Evolutionary conservation across 73 alveolate species (phyloP).

Genomic region (Paramecium octaurelia): DNA sequence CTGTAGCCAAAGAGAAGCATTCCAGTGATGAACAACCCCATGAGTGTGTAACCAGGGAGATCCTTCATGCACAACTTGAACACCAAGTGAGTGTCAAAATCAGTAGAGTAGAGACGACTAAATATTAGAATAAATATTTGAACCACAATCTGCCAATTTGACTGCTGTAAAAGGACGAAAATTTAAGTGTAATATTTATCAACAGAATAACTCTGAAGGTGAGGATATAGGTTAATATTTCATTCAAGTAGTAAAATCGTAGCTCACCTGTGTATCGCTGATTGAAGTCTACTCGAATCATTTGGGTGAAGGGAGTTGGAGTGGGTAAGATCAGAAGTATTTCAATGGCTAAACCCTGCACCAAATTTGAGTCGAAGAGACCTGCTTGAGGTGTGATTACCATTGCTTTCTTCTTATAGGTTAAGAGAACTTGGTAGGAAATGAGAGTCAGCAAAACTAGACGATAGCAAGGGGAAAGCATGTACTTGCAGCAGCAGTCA

Average conservation of each 20-base stretch:
- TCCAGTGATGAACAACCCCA: background rate
- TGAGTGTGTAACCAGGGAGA: background rate
- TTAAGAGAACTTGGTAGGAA: background rate
- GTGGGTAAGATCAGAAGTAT: background rate
- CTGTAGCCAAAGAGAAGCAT: conserved; percentile 1
- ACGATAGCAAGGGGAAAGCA: background rate
- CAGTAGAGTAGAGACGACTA: background rate
- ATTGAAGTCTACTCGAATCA: background rate
- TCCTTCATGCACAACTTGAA: background rate
- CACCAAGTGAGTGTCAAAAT: background rate
- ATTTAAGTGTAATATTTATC: background rate
- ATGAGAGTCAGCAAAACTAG: background rate
- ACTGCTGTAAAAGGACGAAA: background rate
- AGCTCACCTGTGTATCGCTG: background rate
- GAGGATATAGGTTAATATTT: background rate
- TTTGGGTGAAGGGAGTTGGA: background rate
- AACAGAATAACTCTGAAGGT: background rate
- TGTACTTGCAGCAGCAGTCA: background rate
- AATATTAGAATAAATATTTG: background rate
- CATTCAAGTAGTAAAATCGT: background rate
- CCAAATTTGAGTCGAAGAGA: background rate
- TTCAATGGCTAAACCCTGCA: background rate
- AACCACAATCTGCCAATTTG: conserved; percentile 15
- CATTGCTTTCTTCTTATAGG: background rate
- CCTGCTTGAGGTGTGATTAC: background rate